A percentile compares a stretch with the other conserved stretches of the same genome.
phyloP scores from a whole-genome alignment of 208 protist species.

The Acanthamoeba castellanii region DNA sequence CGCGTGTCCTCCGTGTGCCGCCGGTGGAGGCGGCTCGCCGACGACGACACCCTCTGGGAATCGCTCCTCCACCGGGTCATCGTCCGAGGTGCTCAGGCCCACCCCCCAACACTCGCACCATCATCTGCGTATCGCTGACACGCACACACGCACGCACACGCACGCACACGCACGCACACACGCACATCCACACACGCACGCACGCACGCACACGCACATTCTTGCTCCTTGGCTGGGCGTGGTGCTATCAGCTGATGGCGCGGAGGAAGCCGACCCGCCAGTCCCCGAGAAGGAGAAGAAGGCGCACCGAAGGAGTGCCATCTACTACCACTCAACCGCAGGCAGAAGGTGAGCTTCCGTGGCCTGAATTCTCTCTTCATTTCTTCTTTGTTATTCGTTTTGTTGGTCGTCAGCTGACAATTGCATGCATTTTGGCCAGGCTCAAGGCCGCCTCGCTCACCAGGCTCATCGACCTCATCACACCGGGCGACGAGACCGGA shows the following conservation, averaged over 20 bases:
- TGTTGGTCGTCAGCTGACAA: no score
- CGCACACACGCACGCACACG: no score
- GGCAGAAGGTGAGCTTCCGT: neutral
- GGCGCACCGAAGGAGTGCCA: neutral
- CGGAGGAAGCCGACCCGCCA: neutral
- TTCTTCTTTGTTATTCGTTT: no score
- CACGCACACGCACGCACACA: no score
- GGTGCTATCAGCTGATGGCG: no score
- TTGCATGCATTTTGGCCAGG: neutral
- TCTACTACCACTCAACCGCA: neutral
- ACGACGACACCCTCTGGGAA: slow-evolving; percentile 22
- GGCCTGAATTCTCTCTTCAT: neutral
- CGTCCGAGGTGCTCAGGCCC: neutral
- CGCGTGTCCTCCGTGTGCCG: slow-evolving; percentile 23
- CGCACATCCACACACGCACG: no score
- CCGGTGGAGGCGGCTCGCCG: slow-evolving; percentile 12
- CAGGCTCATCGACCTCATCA: slow-evolving; percentile 19
- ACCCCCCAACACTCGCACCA: neutral
- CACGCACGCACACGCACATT: no score
- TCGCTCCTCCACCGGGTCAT: neutral
- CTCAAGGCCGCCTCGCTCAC: slow-evolving; percentile 33
- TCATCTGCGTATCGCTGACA: no score
- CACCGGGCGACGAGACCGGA: neutral
- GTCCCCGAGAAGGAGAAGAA: neutral
- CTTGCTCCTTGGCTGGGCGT: no score